Evolutionary conservation across 305 asterid species (phyloP).

Genomic region (Fraxinus platypoda): DNA sequence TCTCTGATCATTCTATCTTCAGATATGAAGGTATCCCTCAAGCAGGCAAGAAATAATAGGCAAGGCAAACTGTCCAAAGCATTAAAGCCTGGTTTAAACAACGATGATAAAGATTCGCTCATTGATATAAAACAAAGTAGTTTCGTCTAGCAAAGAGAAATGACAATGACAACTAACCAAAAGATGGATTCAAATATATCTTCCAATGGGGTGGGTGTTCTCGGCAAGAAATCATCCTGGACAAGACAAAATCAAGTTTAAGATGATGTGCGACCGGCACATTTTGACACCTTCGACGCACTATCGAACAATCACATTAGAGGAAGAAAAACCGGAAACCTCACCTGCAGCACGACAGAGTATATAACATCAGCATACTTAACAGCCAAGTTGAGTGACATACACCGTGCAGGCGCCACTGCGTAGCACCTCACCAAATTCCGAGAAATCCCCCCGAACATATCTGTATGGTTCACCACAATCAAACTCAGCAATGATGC

Average conservation of each 20-base stretch:
- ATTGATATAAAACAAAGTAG: conserved; percentile 5
- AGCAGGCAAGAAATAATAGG: conserved; percentile 75
- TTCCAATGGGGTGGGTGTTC: conserved; percentile 94
- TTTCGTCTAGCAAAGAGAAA: conserved; percentile 11
- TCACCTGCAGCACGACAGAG: conserved; percentile 88
- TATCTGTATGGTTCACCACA: conserved; percentile 69
- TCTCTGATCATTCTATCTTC: conserved; percentile 91
- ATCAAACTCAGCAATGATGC: conserved; percentile 68
- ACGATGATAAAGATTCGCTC: conserved; percentile 33
- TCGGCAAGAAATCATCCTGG: conserved; percentile 94
- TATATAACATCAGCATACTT: conserved; percentile 80
- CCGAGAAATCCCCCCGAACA: conserved; percentile 76
- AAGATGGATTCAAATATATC: conserved; percentile 87
- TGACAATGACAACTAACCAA: conserved; percentile 56
- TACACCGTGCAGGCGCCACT: conserved; percentile 87
- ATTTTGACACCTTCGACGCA: not conserved
- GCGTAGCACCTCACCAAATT: conserved; percentile 67
- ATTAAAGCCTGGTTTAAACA: conserved; percentile 50
- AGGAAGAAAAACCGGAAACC: not conserved
- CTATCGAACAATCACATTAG: conserved; percentile 2
- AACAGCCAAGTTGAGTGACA: conserved; percentile 95
- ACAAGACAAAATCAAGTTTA: conserved; percentile 16
- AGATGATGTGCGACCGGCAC: not conserved
- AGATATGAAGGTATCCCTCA: conserved; percentile 92
- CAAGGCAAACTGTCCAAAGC: conserved; percentile 96